Evolutionary conservation across 2,329 filamentous ascomycete species (phyloP).

Genomic region (Aspergillus sp.): DNA sequence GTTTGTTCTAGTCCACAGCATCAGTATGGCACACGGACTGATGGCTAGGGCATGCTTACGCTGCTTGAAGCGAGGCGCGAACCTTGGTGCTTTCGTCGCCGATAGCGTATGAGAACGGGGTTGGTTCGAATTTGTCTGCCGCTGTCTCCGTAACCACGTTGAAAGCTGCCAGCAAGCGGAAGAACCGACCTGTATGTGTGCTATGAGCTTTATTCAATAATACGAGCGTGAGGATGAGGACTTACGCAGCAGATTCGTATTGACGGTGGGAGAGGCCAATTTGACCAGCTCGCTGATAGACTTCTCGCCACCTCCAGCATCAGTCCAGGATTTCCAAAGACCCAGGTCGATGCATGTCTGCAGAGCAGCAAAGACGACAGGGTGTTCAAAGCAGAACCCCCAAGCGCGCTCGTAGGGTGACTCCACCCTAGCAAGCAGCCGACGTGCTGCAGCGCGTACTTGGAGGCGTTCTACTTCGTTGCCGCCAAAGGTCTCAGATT

Average conservation of each 20-base stretch:
- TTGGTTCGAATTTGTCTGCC: slow-evolving; percentile 22
- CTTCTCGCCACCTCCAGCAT: slow-evolving; percentile 18
- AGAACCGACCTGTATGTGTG: slow-evolving; percentile 14
- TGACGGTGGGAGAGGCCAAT: slow-evolving; percentile 13
- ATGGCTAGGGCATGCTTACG: slow-evolving; percentile 9
- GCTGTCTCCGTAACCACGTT: slow-evolving; percentile 23
- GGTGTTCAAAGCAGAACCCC: slow-evolving; percentile 22
- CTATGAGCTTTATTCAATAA: neutral
- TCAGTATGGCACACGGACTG: neutral
- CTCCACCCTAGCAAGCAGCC: slow-evolving; percentile 21
- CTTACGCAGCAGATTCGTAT: slow-evolving; percentile 22
- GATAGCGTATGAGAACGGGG: slow-evolving; percentile 22
- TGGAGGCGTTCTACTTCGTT: slow-evolving; percentile 16
- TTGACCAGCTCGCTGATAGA: slow-evolving; percentile 19
- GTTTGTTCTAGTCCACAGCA: slow-evolving; percentile 12
- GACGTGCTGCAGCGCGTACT: slow-evolving; percentile 19
- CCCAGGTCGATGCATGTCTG: slow-evolving; percentile 22
- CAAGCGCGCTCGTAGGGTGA: slow-evolving; percentile 24
- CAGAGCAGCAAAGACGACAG: slow-evolving; percentile 21
- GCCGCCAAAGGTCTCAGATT: slow-evolving; percentile 7
- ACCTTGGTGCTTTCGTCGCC: slow-evolving; percentile 23
- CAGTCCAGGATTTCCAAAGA: slow-evolving; percentile 23
- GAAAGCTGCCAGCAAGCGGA: slow-evolving; percentile 22
- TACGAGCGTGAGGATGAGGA: neutral
- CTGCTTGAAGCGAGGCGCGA: slow-evolving; percentile 21